A percentile compares a stretch with the other conserved stretches of the same genome.
Conservation (phyloP, 1,139 yeast species). For the Saccharomyces hybrid region DNA sequence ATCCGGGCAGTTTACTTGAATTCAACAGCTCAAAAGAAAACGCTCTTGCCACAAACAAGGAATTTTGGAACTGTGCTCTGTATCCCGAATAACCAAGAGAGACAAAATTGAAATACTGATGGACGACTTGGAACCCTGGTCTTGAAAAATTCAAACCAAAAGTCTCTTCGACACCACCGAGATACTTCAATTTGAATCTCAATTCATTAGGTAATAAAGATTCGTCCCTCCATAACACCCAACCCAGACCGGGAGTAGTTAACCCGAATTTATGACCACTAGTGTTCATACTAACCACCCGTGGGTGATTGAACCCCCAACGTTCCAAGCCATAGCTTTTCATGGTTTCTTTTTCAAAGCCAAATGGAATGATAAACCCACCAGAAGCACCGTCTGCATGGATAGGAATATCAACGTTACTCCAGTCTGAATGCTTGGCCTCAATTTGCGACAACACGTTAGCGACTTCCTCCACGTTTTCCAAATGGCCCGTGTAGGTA, state of each 20-base stretch:
- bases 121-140: constrained; percentile 86
- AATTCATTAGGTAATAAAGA: constrained; percentile 59
- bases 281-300: constrained; percentile 80
- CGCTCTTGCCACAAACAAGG: constrained; percentile 37
- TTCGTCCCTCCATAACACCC: constrained; percentile 77
- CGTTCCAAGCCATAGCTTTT: constrained; percentile 23
- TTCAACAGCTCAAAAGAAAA: constrained; percentile 21
- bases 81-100: constrained; percentile 67
- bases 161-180: constrained; percentile 86
- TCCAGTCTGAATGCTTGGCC: constrained; percentile 29
- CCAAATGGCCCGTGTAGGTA: constrained; percentile 90
- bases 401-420: constrained; percentile 65
- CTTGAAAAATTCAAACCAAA: constrained; percentile 83
- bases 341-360: constrained; percentile 51
- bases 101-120: constrained; percentile 77
- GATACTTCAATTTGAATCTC: constrained; percentile 70
- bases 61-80: constrained; percentile 50
- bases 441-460: constrained; percentile 60
- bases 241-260: constrained; percentile 85
- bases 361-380: constrained; percentile 79
- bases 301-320: constrained; percentile 75
- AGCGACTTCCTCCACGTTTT: constrained; percentile 58
- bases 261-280: constrained; percentile 93
- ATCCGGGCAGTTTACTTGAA: constrained; percentile 51
- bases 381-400: constrained; percentile 96